Conservation (phyloP, 1,139 yeast species). For the Candida mesenterica region DNA sequence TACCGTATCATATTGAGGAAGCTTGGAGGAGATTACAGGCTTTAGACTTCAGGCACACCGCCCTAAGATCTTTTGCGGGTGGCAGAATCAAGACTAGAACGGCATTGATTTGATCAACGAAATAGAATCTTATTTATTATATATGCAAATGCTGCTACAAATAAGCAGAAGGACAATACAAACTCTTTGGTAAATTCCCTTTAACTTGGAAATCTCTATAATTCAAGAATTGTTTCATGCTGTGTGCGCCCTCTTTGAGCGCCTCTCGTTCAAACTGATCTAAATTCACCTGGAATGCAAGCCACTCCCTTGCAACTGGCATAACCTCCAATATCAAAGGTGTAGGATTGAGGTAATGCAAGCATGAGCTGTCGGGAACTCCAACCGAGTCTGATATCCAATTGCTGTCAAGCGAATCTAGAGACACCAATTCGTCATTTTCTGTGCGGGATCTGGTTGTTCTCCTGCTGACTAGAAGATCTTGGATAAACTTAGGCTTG, state of each 20-base stretch:
- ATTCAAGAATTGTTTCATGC: conserved; percentile 29
- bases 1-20: conserved; percentile 83
- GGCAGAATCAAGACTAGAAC: conserved; percentile 53
- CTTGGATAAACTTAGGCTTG: conserved; percentile 19
- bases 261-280: conserved; percentile 24
- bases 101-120: conserved; percentile 30
- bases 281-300: conserved; percentile 29
- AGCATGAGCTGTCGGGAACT: conserved; percentile 20
- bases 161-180: background rate
- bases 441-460: conserved; percentile 11
- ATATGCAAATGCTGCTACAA: background rate
- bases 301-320: conserved; percentile 38
- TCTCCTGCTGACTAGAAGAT: conserved; percentile 14
- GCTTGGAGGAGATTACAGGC: conserved; percentile 86
- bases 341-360: conserved; percentile 14
- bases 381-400: conserved; percentile 17
- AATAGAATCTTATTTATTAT: background rate
- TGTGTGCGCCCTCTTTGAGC: conserved; percentile 15
- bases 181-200: background rate
- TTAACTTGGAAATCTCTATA: conserved; percentile 39
- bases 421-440: conserved; percentile 2
- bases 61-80: conserved; percentile 74
- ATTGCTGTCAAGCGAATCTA: background rate
- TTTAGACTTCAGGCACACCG: conserved; percentile 57
- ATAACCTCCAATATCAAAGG: conserved; percentile 29